phyloP scores from a whole-genome alignment of 441 rosid genomes.

The Erysimum cheiri region DNA sequence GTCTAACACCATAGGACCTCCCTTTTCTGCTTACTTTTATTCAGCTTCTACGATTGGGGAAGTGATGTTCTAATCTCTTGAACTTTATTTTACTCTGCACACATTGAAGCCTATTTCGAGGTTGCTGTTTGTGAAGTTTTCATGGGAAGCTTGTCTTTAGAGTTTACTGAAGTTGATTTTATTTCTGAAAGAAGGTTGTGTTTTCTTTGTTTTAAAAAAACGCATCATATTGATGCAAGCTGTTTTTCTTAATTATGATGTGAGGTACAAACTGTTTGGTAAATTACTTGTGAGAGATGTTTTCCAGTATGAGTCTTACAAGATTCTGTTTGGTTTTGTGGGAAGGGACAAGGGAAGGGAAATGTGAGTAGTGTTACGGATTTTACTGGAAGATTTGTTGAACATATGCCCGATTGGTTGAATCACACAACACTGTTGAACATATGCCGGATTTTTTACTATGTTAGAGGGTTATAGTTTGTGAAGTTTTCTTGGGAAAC shows the following conservation, averaged over 20 bases:
- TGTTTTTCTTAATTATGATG: neutral
- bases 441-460: too few species aligned
- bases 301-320: neutral
- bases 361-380: neutral
- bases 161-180: neutral
- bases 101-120: neutral
- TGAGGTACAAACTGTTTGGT: neutral
- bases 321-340: too few species aligned
- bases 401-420: neutral
- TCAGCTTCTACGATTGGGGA: neutral
- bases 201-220: neutral
- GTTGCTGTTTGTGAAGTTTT: neutral
- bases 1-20: neutral
- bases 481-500: too few species aligned
- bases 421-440: neutral
- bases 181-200: neutral
- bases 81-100: neutral
- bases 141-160: conserved; percentile 1
- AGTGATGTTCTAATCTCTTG: neutral
- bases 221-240: neutral
- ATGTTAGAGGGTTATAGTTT: too few species aligned
- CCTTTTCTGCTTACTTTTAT: neutral
- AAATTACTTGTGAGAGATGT: neutral
- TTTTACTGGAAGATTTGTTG: neutral
- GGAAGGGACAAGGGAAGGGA: too few species aligned